phyloP scores from a whole-genome alignment of 2,329 filamentous ascomycete genomes.

The Clathrospora elynae region DNA sequence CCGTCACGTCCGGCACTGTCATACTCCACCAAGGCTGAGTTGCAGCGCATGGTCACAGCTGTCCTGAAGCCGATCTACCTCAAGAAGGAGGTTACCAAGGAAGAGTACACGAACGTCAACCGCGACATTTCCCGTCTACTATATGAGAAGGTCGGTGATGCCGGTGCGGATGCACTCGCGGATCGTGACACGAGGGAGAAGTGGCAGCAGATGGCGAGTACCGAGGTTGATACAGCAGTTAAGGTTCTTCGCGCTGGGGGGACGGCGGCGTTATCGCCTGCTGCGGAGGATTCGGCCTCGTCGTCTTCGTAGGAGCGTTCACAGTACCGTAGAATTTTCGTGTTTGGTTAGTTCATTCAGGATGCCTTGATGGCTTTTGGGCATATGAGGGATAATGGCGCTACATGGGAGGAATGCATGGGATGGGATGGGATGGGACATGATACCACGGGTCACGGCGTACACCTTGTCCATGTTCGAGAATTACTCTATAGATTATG shows the following conservation, averaged over 20 bases:
- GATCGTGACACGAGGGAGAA: constrained; percentile 68
- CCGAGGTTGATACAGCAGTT: constrained; percentile 79
- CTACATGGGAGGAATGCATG: neutral
- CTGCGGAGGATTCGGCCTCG: constrained; percentile 37
- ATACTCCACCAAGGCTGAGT: constrained; percentile 81
- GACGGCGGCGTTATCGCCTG: constrained; percentile 24
- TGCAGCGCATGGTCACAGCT: constrained; percentile 84
- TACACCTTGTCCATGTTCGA: too few relatives aligned
- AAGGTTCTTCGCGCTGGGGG: constrained; percentile 32
- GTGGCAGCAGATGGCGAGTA: constrained; percentile 76
- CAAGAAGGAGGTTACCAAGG: constrained; percentile 77
- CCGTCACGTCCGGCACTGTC: constrained; percentile 70
- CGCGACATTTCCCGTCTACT: constrained; percentile 84
- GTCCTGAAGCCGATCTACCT: constrained; percentile 84
- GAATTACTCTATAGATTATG: too few relatives aligned
- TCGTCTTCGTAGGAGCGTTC: constrained; percentile 30
- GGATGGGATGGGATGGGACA: too few relatives aligned
- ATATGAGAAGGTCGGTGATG: constrained; percentile 69
- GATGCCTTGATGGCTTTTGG: neutral
- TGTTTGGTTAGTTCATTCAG: too few relatives aligned
- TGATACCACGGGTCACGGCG: constrained; percentile 3
- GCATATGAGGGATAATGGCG: neutral
- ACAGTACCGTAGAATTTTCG: too few relatives aligned
- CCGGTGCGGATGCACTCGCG: constrained; percentile 56
- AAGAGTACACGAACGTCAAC: constrained; percentile 93